A percentile compares a stretch with the other conserved stretches of the same genome.
phyloP scores from a whole-genome alignment of 148 eudicot genomes.

The Dysphania ambrosioides region DNA sequence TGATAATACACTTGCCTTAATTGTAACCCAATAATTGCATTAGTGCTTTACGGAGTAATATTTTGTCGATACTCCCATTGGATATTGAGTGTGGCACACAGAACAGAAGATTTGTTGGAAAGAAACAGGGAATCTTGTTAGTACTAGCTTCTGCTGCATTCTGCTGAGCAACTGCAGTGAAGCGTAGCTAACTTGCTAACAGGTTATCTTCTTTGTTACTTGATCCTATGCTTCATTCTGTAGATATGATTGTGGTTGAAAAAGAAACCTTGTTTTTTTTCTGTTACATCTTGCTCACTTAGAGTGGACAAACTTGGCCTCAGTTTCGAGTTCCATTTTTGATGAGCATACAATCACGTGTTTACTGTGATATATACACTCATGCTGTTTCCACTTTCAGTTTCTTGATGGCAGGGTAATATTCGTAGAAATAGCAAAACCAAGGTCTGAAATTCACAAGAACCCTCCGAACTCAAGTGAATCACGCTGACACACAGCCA shows the following conservation, averaged over 20 bases:
- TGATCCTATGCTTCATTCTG: neutral
- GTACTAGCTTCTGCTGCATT: neutral
- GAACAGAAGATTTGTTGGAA: neutral
- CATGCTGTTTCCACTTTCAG: constrained; percentile 41
- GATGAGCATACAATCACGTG: neutral
- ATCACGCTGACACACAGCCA: constrained; percentile 6
- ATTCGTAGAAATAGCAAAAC: constrained; percentile 78
- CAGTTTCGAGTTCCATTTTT: neutral
- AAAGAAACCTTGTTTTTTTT: neutral
- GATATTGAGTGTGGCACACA: neutral
- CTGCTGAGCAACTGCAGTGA: neutral
- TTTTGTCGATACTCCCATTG: neutral
- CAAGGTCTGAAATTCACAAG: constrained; percentile 53
- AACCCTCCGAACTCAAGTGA: constrained; percentile 17
- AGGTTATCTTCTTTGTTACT: neutral
- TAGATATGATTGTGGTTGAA: neutral
- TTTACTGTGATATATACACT: neutral
- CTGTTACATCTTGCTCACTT: neutral
- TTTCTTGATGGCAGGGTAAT: constrained; percentile 88
- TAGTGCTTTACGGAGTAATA: neutral
- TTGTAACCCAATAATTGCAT: neutral
- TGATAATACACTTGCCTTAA: neutral
- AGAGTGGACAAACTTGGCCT: neutral
- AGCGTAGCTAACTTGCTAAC: neutral
- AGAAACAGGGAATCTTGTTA: neutral